Evolutionary conservation across 73 alveolate species (phyloP).

Genomic region (Tetrahymena thermophila): DNA sequence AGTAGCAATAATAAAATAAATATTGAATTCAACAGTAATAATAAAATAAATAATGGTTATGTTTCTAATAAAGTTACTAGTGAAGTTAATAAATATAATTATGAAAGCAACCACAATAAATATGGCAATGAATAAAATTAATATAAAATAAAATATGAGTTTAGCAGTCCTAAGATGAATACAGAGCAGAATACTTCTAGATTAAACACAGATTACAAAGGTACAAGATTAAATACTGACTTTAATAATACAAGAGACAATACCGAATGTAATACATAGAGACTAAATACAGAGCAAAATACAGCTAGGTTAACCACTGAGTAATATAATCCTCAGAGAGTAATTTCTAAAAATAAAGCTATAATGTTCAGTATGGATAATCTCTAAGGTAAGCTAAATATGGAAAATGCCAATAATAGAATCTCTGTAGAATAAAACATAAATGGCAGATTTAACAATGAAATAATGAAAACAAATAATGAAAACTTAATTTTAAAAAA

Average conservation of each 20-base stretch:
- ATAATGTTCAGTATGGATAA: not conserved
- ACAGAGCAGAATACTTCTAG: not conserved
- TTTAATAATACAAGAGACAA: not conserved
- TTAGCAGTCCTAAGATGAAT: not conserved
- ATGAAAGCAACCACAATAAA: not conserved
- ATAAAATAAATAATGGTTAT: not conserved
- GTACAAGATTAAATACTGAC: not conserved
- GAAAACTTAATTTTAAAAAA: not conserved
- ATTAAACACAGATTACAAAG: not conserved
- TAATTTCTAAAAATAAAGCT: not conserved
- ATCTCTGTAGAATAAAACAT: not conserved
- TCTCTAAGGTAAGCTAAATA: not conserved
- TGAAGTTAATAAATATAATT: not conserved
- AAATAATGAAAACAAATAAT: not conserved
- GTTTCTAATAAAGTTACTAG: not conserved
- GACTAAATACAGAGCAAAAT: not conserved
- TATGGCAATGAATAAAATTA: not conserved
- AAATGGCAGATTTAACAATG: not conserved
- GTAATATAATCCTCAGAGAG: not conserved
- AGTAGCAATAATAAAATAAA: not conserved
- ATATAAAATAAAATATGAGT: not conserved
- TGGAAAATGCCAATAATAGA: not conserved
- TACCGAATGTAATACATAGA: not conserved
- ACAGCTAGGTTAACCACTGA: not conserved
- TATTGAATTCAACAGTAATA: not conserved